Conservation (phyloP, 2,329 filamentous ascomycete genomes). For the Corynespora cassiicola region DNA sequence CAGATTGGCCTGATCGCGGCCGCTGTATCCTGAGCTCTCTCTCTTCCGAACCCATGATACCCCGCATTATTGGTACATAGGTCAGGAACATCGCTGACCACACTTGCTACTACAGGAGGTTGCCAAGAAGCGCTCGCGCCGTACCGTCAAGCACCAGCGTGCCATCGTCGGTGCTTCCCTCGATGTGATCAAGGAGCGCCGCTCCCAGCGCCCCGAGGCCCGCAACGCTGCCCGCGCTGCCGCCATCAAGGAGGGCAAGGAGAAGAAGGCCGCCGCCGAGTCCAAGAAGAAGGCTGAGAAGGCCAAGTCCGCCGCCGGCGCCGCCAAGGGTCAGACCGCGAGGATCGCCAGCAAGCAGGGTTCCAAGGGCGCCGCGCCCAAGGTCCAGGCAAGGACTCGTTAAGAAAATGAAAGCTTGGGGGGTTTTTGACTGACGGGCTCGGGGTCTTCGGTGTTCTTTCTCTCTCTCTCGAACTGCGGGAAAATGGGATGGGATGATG, state of each 20-base stretch:
- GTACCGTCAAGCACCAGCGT: constrained; percentile 98
- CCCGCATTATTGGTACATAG: no score
- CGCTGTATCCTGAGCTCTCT: no score
- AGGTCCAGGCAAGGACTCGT: constrained; percentile 86
- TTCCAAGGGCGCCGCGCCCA: constrained; percentile 85
- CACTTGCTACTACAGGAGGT: constrained; percentile 74
- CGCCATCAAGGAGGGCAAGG: constrained; percentile 98
- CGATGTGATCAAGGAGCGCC: constrained; percentile 99
- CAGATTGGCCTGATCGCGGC: no score
- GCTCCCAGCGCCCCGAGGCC: constrained; percentile 91
- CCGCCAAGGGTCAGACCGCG: constrained; percentile 77
- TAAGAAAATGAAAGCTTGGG: constrained; percentile 58
- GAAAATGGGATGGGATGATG: constrained; percentile 39
- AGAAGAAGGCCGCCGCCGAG: constrained; percentile 90
- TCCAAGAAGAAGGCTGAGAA: constrained; percentile 99
- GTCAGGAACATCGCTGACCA: constrained; percentile 30
- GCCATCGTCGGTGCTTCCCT: constrained; percentile 98
- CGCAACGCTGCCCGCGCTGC: constrained; percentile 86
- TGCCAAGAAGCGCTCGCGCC: constrained; percentile 99
- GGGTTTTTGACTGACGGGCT: constrained; percentile 24
- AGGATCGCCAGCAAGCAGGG: constrained; percentile 96
- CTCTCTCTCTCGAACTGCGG: constrained; percentile 31
- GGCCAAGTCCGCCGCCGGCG: constrained; percentile 83
- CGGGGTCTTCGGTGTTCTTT: constrained; percentile 22
- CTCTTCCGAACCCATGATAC: no score